These are phyloP conservation scores for Amoebophrya sp. DNA, from an alignment of 169 alveolate genomes.

Conservation along the genomic window DNA sequence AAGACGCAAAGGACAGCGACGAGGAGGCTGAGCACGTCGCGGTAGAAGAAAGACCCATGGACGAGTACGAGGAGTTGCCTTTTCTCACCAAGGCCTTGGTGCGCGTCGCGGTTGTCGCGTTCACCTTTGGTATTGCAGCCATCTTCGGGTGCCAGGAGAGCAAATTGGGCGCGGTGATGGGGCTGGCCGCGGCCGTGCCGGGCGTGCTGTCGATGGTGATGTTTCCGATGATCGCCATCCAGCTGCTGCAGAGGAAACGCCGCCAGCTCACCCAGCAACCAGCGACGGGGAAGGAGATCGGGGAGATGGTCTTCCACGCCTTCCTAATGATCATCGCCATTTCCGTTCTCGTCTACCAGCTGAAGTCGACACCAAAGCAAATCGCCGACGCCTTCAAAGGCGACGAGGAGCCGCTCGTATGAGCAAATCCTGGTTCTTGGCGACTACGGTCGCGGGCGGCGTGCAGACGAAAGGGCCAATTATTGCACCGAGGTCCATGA, in stretches of 20 bases:
- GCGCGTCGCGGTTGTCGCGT: background rate
- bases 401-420: too few species aligned
- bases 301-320: background rate
- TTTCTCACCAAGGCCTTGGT: background rate
- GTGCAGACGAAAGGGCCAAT: too few species aligned
- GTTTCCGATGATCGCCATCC: background rate
- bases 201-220: background rate
- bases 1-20: background rate
- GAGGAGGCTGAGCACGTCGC: background rate
- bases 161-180: background rate
- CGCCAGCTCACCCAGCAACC: background rate
- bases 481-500: too few species aligned
- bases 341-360: background rate
- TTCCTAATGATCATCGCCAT: background rate
- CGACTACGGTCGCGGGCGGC: too few species aligned
- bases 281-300: background rate
- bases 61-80: background rate
- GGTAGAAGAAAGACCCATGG: background rate
- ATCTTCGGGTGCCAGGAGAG: background rate
- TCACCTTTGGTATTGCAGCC: background rate
- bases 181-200: background rate
- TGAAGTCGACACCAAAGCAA: too few species aligned
- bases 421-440: too few species aligned
- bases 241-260: background rate
- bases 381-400: too few species aligned